Evolutionary conservation across 176 grass and related monocot genomes (phyloP).

Genomic region (Aegilops speltoides): DNA sequence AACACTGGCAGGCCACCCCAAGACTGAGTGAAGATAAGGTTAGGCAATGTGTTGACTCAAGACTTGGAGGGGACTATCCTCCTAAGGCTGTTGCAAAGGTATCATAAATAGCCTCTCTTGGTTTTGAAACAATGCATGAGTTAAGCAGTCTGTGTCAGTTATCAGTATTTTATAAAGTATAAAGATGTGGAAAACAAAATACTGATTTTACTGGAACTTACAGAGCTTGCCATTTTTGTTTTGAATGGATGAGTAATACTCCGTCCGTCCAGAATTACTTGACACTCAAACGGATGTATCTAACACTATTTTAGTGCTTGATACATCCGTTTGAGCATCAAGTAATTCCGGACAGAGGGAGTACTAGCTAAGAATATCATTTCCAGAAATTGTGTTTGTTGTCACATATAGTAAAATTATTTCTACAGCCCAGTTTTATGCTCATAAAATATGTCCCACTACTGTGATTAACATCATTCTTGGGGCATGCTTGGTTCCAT

Average conservation of each 20-base stretch:
- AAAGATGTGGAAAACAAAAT: neutral
- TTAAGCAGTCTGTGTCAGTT: constrained; percentile 9
- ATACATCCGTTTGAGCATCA: too few relatives aligned
- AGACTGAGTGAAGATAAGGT: constrained; percentile 86
- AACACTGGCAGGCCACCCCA: constrained; percentile 63
- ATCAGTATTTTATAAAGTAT: constrained; percentile 6
- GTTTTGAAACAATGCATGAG: neutral
- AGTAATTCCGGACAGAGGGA: too few relatives aligned
- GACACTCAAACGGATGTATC: too few relatives aligned
- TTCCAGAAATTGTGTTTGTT: neutral
- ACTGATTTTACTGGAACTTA: neutral
- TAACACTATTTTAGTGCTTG: too few relatives aligned
- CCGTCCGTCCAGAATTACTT: too few relatives aligned
- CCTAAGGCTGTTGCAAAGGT: constrained; percentile 88
- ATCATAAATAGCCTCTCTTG: constrained; percentile 23
- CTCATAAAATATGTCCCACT: neutral
- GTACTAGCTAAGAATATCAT: neutral
- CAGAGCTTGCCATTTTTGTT: neutral
- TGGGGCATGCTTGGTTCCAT: neutral
- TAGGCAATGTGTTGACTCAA: constrained; percentile 77
- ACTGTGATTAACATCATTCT: neutral
- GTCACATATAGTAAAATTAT: neutral
- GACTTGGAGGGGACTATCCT: constrained; percentile 72
- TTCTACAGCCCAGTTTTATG: neutral
- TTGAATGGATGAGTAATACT: neutral